Conservation (phyloP, 2,329 filamentous ascomycete genomes). For the Aureobasidium sp. region DNA sequence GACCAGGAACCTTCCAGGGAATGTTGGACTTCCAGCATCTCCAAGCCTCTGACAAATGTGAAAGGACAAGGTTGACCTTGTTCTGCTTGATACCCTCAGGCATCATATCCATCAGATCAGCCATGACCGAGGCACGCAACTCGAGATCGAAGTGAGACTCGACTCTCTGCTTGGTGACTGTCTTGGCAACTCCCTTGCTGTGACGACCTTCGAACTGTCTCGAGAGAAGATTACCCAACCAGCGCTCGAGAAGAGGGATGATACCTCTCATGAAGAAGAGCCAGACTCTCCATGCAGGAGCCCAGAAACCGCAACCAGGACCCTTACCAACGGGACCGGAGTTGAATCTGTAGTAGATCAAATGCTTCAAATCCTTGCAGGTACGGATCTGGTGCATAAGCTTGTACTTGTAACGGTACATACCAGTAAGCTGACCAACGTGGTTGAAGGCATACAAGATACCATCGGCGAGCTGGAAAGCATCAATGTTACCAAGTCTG, state of each 20-base stretch:
- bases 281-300: constrained; percentile 97
- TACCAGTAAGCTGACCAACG: constrained; percentile 93
- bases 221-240: constrained; percentile 93
- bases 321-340: constrained; percentile 94
- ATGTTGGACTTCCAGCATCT: constrained; percentile 99
- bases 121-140: constrained; percentile 95
- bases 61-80: constrained; percentile 95
- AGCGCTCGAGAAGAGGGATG: constrained; percentile 90
- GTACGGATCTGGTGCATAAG: constrained; percentile 99
- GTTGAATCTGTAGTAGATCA: constrained; percentile 99
- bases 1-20: constrained; percentile 95
- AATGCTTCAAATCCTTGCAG: constrained; percentile 97
- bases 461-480: constrained; percentile 95
- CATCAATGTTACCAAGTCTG: constrained; percentile 93
- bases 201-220: constrained; percentile 97
- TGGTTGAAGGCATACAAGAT: constrained; percentile 99
- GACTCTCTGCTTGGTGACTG: constrained; percentile 96
- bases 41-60: constrained; percentile 97
- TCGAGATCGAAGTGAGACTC: constrained; percentile 98
- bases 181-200: constrained; percentile 98
- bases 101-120: constrained; percentile 99
- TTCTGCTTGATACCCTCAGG: constrained; percentile 99
- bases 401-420: constrained; percentile 99
- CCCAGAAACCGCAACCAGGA: constrained; percentile 98
- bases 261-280: constrained; percentile 99